A percentile compares a stretch with the other conserved stretches of the same genome.
phyloP scores from a whole-genome alignment of 2,329 filamentous ascomycete genomes.

The Cladophialophora immunda region DNA sequence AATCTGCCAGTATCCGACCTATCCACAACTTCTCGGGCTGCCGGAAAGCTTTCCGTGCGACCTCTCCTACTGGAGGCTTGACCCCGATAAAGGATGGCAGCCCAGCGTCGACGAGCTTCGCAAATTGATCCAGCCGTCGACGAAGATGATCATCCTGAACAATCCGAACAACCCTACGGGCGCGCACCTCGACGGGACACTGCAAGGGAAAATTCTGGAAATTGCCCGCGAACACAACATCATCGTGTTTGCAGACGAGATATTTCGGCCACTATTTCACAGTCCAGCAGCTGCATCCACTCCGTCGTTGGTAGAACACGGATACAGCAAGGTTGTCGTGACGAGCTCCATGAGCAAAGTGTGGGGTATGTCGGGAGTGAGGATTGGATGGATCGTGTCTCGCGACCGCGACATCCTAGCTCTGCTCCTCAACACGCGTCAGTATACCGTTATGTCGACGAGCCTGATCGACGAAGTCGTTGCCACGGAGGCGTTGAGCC shows the following conservation, averaged over 20 bases:
- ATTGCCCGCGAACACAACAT: slow-evolving; percentile 71
- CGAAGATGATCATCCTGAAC: slow-evolving; percentile 70
- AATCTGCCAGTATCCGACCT: slow-evolving; percentile 85
- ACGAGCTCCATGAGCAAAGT: slow-evolving; percentile 89
- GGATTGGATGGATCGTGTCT: slow-evolving; percentile 84
- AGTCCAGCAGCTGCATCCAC: slow-evolving; percentile 59
- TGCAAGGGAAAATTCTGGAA: slow-evolving; percentile 68
- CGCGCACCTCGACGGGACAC: slow-evolving; percentile 69
- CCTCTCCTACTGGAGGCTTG: slow-evolving; percentile 78
- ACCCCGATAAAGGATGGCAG: slow-evolving; percentile 69
- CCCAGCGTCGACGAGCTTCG: slow-evolving; percentile 73
- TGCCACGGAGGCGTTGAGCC: slow-evolving; percentile 76
- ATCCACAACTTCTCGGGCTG: slow-evolving; percentile 82
- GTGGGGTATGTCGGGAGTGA: slow-evolving; percentile 81
- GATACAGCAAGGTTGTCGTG: slow-evolving; percentile 74
- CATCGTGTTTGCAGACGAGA: slow-evolving; percentile 78
- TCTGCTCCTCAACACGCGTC: slow-evolving; percentile 69
- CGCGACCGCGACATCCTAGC: slow-evolving; percentile 69
- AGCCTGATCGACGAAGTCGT: slow-evolving; percentile 81
- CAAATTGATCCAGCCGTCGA: slow-evolving; percentile 61
- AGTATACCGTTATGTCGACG: slow-evolving; percentile 89
- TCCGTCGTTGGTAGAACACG: slow-evolving; percentile 45
- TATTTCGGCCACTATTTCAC: slow-evolving; percentile 85
- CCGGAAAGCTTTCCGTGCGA: slow-evolving; percentile 78
- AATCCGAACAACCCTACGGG: slow-evolving; percentile 88